These are phyloP conservation scores for Moelleriella libera DNA, from an alignment of 2,329 filamentous ascomycete species.

Conservation along the genomic window DNA sequence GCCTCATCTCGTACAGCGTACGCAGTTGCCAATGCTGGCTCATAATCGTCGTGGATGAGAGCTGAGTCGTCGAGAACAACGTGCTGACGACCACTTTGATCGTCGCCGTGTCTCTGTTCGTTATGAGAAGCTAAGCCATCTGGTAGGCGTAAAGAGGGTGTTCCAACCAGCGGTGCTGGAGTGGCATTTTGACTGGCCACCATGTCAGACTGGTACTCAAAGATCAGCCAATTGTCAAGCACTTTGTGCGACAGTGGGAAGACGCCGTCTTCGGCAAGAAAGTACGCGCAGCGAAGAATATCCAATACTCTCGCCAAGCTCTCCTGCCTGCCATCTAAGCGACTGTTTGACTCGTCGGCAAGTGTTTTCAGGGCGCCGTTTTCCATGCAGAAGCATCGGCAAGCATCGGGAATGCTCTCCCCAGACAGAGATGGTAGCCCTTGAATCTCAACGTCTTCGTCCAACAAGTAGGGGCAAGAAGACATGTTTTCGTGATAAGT, in stretches of 20 bases:
- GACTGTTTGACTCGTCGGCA: constrained; percentile 16
- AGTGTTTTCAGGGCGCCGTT: constrained; percentile 24
- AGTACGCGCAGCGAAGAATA: constrained; percentile 32
- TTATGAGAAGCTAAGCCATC: too few relatives aligned
- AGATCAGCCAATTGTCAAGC: constrained; percentile 14
- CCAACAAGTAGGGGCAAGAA: constrained; percentile 32
- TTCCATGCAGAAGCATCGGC: constrained; percentile 21
- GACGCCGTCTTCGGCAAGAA: constrained; percentile 25
- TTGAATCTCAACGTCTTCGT: constrained; percentile 33
- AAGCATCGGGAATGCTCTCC: constrained; percentile 21
- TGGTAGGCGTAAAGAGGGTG: too few relatives aligned
- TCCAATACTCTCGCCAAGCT: constrained; percentile 33
- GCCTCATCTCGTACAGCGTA: neutral
- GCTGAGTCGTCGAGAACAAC: too few relatives aligned
- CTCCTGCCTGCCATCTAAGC: constrained; percentile 19
- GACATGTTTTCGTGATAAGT: constrained; percentile 24
- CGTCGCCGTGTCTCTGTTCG: too few relatives aligned
- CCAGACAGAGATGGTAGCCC: constrained; percentile 28
- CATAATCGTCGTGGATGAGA: too few relatives aligned
- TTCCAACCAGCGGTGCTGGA: too few relatives aligned
- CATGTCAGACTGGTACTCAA: constrained; percentile 14
- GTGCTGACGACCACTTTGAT: too few relatives aligned
- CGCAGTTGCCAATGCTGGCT: too few relatives aligned
- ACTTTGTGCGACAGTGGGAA: constrained; percentile 22
- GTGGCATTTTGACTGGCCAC: too few relatives aligned